Evolutionary conservation across 2,329 filamentous ascomycete species (phyloP).

Genomic region (Pezicula carpinea): DNA sequence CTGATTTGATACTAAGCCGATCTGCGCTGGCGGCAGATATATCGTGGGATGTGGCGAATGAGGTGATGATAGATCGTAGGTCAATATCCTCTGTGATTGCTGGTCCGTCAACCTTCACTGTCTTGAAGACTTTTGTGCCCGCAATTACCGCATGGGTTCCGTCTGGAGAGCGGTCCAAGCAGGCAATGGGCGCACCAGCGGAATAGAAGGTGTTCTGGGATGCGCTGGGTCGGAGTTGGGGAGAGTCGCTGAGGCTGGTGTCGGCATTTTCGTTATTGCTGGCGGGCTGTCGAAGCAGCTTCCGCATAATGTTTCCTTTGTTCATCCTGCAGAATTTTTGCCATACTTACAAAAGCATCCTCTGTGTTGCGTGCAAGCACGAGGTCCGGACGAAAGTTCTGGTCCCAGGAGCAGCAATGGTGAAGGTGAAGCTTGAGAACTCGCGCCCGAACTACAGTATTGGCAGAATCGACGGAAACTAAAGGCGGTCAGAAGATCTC

Average conservation of each 20-base stretch:
- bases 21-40: constrained; percentile 39
- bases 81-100: constrained; percentile 53
- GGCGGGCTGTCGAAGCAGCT: constrained; percentile 23
- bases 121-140: constrained; percentile 58
- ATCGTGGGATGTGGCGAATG: constrained; percentile 39
- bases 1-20: constrained; percentile 59
- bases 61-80: constrained; percentile 49
- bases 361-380: constrained; percentile 1
- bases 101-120: constrained; percentile 43
- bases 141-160: constrained; percentile 51
- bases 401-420: too few relatives aligned
- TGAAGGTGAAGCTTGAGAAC: too few relatives aligned
- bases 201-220: constrained; percentile 52
- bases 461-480: too few relatives aligned
- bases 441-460: neutral
- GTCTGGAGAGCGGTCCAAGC: constrained; percentile 55
- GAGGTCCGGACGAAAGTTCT: too few relatives aligned
- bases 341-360: constrained; percentile 20
- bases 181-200: constrained; percentile 48
- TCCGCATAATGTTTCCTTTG: constrained; percentile 28
- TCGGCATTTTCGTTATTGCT: constrained; percentile 17
- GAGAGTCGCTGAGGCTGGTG: constrained; percentile 16
- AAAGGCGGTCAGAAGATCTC: too few relatives aligned
- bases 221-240: constrained; percentile 27
- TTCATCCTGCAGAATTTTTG: constrained; percentile 22